Percentiles rank a stretch among this genome's conserved stretches.
Conservation (phyloP, 345 rosid genomes). For the Acer yangbiense region DNA sequence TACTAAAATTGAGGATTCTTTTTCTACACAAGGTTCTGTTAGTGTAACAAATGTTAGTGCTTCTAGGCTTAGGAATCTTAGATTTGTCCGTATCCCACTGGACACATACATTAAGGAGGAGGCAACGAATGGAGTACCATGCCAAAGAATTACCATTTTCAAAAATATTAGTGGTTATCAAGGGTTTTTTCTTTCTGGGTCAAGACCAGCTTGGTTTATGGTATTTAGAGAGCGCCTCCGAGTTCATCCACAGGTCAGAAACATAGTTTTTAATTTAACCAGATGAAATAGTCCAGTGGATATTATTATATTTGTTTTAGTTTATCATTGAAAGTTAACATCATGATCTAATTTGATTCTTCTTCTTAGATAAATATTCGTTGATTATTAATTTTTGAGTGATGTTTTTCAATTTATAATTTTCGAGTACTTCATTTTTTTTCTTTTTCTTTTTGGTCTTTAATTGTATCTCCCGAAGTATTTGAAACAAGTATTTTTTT, state of each 20-base stretch:
- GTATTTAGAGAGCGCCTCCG: constrained; percentile 87
- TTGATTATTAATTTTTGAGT: background rate
- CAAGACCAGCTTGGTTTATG: constrained; percentile 98
- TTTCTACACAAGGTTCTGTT: constrained; percentile 46
- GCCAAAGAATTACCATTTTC: constrained; percentile 79
- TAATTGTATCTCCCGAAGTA: background rate
- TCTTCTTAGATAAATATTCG: background rate
- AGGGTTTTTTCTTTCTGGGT: constrained; percentile 94
- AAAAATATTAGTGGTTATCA: constrained; percentile 84
- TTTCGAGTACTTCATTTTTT: too few relatives aligned
- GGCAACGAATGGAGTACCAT: constrained; percentile 46
- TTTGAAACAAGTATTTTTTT: background rate
- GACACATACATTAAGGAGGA: constrained; percentile 86
- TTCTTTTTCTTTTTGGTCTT: background rate
- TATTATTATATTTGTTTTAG: background rate
- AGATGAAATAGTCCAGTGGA: background rate
- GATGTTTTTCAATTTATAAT: background rate
- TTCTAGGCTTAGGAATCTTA: constrained; percentile 86
- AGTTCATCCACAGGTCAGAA: constrained; percentile 92
- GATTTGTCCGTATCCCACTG: constrained; percentile 69
- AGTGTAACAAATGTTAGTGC: constrained; percentile 45
- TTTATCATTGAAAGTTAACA: background rate
- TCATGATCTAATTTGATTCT: constrained; percentile 7
- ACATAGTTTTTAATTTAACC: background rate
- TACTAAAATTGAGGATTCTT: constrained; percentile 54